Evolutionary conservation across 2,329 filamentous ascomycete species (phyloP).

Genomic region (Paecilomyces dactylethromorphus): DNA sequence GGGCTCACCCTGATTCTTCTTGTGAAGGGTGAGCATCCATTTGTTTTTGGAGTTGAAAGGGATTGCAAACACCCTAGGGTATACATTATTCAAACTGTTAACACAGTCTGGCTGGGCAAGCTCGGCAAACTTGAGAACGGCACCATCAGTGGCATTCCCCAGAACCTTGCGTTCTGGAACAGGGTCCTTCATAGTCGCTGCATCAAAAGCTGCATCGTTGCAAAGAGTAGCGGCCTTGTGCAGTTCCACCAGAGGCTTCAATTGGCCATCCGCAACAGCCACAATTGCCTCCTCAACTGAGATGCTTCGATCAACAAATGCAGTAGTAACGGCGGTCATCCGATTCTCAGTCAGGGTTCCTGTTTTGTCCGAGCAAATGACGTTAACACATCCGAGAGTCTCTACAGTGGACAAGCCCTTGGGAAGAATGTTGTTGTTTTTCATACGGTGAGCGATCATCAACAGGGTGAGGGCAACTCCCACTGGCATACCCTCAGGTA

Average conservation of each 20-base stretch:
- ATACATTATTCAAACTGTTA: constrained; percentile 37
- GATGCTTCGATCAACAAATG: constrained; percentile 45
- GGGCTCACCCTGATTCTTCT: constrained; percentile 22
- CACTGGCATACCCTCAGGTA: constrained; percentile 62
- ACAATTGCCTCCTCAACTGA: too few species aligned
- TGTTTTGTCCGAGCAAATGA: constrained; percentile 67
- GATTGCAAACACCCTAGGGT: constrained; percentile 61
- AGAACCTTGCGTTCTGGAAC: too few species aligned
- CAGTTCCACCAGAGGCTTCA: too few species aligned
- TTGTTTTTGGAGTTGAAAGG: constrained; percentile 83
- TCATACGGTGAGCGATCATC: constrained; percentile 63
- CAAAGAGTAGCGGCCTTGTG: too few species aligned
- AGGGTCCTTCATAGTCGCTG: too few species aligned
- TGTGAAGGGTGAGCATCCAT: constrained; percentile 61
- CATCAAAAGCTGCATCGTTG: too few species aligned
- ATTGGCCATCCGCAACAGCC: too few species aligned
- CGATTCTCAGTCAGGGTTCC: constrained; percentile 61
- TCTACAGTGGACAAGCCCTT: constrained; percentile 64
- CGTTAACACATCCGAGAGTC: constrained; percentile 65
- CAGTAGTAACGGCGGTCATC: constrained; percentile 63
- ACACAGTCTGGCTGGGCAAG: too few species aligned
- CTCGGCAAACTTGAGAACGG: too few species aligned
- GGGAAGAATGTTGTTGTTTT: constrained; percentile 63
- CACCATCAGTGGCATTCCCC: too few species aligned
- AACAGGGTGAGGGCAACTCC: constrained; percentile 64